phyloP scores from a whole-genome alignment of 176 grass and related monocot species.

The Chloris gayana region DNA sequence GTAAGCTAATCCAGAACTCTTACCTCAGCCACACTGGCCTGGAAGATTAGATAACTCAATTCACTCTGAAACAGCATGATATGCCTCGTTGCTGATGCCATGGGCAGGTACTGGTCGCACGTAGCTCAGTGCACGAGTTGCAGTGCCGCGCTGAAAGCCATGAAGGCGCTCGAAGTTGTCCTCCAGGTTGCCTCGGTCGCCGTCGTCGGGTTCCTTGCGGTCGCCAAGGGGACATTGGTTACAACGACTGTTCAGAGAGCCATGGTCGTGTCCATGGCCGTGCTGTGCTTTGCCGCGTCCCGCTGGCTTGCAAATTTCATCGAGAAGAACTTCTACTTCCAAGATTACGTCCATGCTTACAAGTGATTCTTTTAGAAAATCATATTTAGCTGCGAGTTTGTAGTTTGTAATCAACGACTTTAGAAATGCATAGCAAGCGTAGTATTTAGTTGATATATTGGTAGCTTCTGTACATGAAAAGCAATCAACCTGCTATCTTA shows the following conservation, averaged over 20 bases:
- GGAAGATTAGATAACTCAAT: neutral
- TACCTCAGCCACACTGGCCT: neutral
- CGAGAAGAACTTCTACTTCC: slow-evolving; percentile 82
- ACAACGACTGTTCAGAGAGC: slow-evolving; percentile 40
- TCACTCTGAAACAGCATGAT: neutral
- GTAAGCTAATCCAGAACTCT: slow-evolving; percentile 21
- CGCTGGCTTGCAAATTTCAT: slow-evolving; percentile 69
- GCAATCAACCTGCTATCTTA: neutral
- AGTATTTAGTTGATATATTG: neutral
- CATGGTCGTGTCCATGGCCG: slow-evolving; percentile 31
- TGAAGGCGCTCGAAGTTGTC: slow-evolving; percentile 55
- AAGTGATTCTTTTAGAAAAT: slow-evolving; percentile 38
- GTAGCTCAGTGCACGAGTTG: slow-evolving; percentile 83
- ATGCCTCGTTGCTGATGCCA: neutral
- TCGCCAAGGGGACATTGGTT: slow-evolving; percentile 37
- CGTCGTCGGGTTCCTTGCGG: slow-evolving; percentile 57
- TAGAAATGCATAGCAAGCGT: slow-evolving; percentile 25
- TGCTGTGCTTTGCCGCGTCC: slow-evolving; percentile 63
- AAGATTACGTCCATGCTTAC: slow-evolving; percentile 82
- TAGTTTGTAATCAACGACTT: neutral
- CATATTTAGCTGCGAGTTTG: neutral
- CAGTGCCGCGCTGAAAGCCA: slow-evolving; percentile 51
- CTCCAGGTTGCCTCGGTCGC: slow-evolving; percentile 58
- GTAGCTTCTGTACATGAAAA: slow-evolving; percentile 30
- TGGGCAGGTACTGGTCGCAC: slow-evolving; percentile 82